These are phyloP conservation scores for Solanum neorickii DNA, from an alignment of 257 asterid genomes.

Conservation along the genomic window DNA sequence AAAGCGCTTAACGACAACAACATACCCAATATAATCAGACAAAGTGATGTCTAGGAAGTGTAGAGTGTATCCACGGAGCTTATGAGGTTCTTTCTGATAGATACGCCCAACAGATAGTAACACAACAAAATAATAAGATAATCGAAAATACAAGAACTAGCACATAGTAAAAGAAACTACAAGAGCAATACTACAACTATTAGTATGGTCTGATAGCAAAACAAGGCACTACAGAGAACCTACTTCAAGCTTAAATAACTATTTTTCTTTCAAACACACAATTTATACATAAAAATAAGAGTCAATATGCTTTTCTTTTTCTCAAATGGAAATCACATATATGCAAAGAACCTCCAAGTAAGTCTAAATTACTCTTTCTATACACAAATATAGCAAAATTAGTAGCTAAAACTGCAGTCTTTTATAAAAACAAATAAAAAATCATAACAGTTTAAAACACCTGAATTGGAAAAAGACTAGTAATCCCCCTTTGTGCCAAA, in stretches of 20 bases:
- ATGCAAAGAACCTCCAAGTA: background rate
- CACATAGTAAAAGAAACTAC: background rate
- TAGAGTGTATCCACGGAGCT: background rate
- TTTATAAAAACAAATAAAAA: background rate
- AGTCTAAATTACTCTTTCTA: background rate
- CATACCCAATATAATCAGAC: background rate
- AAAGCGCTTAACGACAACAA: background rate
- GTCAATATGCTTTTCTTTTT: background rate
- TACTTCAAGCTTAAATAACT: background rate
- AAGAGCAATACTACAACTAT: background rate
- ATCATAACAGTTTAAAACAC: constrained; percentile 13
- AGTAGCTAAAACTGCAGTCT: background rate
- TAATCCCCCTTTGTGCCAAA: constrained; percentile 55
- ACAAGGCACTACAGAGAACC: background rate
- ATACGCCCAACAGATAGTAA: background rate
- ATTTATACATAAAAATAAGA: background rate
- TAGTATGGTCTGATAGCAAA: background rate
- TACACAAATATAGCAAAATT: background rate
- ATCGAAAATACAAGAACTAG: background rate
- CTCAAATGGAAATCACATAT: background rate
- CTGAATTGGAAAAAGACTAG: constrained; percentile 85
- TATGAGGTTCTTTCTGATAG: accelerated
- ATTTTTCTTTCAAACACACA: background rate
- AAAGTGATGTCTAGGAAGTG: background rate
- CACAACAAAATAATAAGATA: background rate